Evolutionary conservation across 768 basidiomycete species (phyloP).

Genomic region (Lactarius sanguifluus): DNA sequence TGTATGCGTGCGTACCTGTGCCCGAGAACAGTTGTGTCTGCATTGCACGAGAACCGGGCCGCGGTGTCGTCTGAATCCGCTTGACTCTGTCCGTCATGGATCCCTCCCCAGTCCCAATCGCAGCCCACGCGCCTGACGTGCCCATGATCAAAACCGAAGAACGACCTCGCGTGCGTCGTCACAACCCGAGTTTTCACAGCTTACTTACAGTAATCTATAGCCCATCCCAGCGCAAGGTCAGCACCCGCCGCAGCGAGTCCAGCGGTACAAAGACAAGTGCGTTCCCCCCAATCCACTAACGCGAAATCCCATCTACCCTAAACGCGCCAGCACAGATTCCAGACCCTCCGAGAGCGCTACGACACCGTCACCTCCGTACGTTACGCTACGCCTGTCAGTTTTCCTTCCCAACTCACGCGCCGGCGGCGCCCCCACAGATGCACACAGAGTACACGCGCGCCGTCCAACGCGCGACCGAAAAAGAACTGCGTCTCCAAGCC

Average conservation of each 20-base stretch:
- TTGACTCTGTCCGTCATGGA: background rate
- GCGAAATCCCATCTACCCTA: background rate
- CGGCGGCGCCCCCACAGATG: background rate
- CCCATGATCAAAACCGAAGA: slow-evolving; percentile 29
- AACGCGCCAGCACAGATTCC: slow-evolving; percentile 21
- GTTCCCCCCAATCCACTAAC: background rate
- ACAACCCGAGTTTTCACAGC: background rate
- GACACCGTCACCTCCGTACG: slow-evolving; percentile 24
- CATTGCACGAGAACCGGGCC: background rate
- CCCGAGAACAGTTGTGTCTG: background rate
- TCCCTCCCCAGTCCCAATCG: background rate
- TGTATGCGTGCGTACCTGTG: background rate
- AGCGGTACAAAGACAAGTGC: slow-evolving; percentile 31
- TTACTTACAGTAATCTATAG: background rate
- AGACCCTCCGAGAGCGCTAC: slow-evolving; percentile 28
- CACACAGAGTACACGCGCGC: slow-evolving; percentile 24
- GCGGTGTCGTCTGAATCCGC: background rate
- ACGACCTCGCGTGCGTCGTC: slow-evolving; percentile 18
- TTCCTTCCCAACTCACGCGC: background rate
- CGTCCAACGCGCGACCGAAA: slow-evolving; percentile 24
- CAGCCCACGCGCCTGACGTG: slow-evolving; percentile 7
- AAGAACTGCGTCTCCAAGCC: slow-evolving; percentile 27
- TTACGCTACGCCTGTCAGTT: background rate
- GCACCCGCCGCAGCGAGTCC: slow-evolving; percentile 14
- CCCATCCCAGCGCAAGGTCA: slow-evolving; percentile 8